Percentiles rank a stretch among this genome's conserved stretches.
phyloP scores from a whole-genome alignment of 257 asterid species.

The Voacanga thouarsii region DNA sequence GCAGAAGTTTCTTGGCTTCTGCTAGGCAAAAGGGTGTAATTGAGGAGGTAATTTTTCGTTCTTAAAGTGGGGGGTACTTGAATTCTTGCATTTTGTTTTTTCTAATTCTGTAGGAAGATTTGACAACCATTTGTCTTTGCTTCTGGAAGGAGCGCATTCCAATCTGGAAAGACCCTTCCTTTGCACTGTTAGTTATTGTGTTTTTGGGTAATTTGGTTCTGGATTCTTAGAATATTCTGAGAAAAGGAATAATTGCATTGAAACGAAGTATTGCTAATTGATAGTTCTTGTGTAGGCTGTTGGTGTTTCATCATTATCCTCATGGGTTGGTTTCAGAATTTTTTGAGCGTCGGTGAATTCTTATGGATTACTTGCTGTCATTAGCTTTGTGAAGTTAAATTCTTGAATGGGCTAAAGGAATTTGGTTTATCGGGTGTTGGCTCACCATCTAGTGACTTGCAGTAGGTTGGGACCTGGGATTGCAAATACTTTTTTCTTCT shows the following conservation, averaged over 20 bases:
- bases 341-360: background rate
- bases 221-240: background rate
- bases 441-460: background rate
- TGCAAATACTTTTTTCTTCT: background rate
- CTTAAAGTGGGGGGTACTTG: background rate
- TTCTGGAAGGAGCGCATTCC: background rate
- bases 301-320: background rate
- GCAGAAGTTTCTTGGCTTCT: conserved; percentile 70
- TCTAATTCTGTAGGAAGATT: background rate
- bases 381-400: background rate
- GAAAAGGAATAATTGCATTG: background rate
- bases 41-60: conserved; percentile 50
- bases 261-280: background rate
- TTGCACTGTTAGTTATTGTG: background rate
- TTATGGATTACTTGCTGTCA: background rate
- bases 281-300: background rate
- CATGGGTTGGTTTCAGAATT: background rate
- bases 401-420: background rate
- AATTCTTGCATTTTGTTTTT: background rate
- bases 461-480: background rate
- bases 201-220: background rate
- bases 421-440: background rate
- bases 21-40: conserved; percentile 61
- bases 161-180: background rate
- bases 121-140: background rate